Base-by-base conservation (phyloP, 176 grass and related monocot genomes). In the Cocos nucifera region DNA sequence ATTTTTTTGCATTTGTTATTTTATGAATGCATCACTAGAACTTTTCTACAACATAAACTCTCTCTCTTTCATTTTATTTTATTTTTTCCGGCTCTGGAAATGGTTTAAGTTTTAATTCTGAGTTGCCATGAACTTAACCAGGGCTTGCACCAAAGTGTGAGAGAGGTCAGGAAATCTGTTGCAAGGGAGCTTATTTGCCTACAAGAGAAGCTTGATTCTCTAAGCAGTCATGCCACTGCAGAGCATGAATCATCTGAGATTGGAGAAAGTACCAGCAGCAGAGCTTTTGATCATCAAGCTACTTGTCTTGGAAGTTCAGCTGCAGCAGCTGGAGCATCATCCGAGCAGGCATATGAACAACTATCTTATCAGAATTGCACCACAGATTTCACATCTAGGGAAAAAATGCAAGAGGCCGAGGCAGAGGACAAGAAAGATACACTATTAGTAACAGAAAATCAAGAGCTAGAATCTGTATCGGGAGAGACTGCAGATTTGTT, bases 181-280 rank as follows among this genome's bases (percentile, higher is more conserved):
- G 84, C 87, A 50, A 80, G 76, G 62, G 84, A 88, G 58, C 56
- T 97, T 22, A 59, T 83, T 62, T 75, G 48, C 23, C 54, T 97
- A 51, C 87, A 91, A 67, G 93, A 97, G 69, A 88, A 76, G 48
- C 75, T 91, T 28, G 87, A 97, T 78, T 58, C 54, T 63, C 32
- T 78, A 51, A 74, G 64, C 48, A 65, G 51, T n/a, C 26, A 64
- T 65, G 6, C 48, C 54, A 51, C 53, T 52, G 9, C 15, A 21
- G 75, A 60, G 49, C 58, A 53, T 57, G 16, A 64, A 67, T 51
- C 54, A 14, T 18, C 27, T 52, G 29, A 59, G 10, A n/a, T 7
- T 68, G 49, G 71, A 69, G 30, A 73, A 53, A 64, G 44, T 22
- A 20, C 30, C 21, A 15, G 22, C 35, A 16, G 59, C 5, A 50